phyloP scores from a whole-genome alignment of 805 yeast genomes.

The Teunomyces stri region DNA sequence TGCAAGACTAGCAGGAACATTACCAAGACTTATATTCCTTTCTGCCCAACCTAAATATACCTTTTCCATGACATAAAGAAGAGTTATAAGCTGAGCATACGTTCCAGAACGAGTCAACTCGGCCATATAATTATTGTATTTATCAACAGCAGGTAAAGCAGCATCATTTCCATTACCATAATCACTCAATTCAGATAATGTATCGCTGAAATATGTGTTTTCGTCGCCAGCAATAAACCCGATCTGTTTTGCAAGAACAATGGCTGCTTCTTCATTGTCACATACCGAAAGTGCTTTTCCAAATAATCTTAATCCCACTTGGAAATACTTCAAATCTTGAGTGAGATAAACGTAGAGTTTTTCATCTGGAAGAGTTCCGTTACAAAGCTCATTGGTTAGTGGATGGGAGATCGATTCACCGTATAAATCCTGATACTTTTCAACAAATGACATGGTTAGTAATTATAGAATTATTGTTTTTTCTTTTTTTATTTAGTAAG shows the following conservation, averaged over 20 bases:
- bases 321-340: conserved; percentile 51
- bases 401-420: not conserved
- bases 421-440: not conserved
- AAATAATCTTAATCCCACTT: conserved; percentile 39
- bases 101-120: conserved; percentile 24
- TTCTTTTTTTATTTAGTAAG: not conserved
- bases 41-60: conserved; percentile 55
- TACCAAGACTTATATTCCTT: conserved; percentile 17
- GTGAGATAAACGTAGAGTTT: conserved; percentile 43
- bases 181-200: conserved; percentile 21
- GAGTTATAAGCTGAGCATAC: conserved; percentile 44
- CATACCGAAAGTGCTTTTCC: conserved; percentile 46
- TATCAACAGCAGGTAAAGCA: conserved; percentile 19
- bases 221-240: conserved; percentile 51
- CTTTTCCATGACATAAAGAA: conserved; percentile 46
- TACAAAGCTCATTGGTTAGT: conserved; percentile 45
- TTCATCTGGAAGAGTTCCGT: conserved; percentile 43
- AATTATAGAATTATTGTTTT: not conserved
- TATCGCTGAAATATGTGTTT: conserved; percentile 42
- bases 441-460: not conserved
- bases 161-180: conserved; percentile 1
- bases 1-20: conserved; percentile 26
- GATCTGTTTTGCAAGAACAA: conserved; percentile 46
- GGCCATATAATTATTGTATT: conserved; percentile 35
- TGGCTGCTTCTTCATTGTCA: conserved; percentile 35